These are phyloP conservation scores for Angophora floribunda DNA, from an alignment of 345 rosid genomes.

Conservation along the genomic window DNA sequence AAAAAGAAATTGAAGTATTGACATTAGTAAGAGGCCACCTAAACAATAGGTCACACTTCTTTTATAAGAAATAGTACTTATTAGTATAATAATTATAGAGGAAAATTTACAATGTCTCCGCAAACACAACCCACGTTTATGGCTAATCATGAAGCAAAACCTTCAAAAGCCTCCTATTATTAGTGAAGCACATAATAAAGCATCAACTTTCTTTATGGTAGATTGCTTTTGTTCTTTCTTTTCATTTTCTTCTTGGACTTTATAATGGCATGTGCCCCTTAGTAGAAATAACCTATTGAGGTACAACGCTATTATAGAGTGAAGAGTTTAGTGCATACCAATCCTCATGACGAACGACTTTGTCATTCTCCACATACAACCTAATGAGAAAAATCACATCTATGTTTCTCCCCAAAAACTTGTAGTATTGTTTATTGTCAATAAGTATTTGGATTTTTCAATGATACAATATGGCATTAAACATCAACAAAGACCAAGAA, in stretches of 20 bases:
- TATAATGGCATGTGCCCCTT: not conserved
- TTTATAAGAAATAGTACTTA: not conserved
- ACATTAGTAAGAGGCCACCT: not conserved
- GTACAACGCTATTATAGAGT: not conserved
- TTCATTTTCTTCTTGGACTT: not conserved
- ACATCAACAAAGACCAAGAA: not conserved
- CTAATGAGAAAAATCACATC: conserved; percentile 74
- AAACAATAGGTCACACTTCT: not conserved
- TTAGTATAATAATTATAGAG: not conserved
- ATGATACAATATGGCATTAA: not conserved
- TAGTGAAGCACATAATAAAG: not conserved
- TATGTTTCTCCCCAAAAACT: conserved; percentile 58
- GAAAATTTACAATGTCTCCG: not conserved
- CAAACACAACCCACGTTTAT: not conserved
- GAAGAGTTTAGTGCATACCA: conserved; percentile 29
- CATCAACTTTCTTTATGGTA: not conserved
- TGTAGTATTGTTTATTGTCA: conserved; percentile 81
- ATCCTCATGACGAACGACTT: conserved; percentile 82
- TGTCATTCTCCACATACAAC: conserved; percentile 60
- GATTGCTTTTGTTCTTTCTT: not conserved
- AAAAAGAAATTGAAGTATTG: not conserved
- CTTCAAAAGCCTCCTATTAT: not conserved
- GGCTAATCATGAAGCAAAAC: not conserved
- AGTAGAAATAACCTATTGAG: not conserved
- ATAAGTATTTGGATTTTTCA: conserved; percentile 42